Evolutionary conservation across 1,139 yeast species (phyloP), one percentile per base, ranked within the genome.

Genomic region (Hansenula anomala): DNA sequence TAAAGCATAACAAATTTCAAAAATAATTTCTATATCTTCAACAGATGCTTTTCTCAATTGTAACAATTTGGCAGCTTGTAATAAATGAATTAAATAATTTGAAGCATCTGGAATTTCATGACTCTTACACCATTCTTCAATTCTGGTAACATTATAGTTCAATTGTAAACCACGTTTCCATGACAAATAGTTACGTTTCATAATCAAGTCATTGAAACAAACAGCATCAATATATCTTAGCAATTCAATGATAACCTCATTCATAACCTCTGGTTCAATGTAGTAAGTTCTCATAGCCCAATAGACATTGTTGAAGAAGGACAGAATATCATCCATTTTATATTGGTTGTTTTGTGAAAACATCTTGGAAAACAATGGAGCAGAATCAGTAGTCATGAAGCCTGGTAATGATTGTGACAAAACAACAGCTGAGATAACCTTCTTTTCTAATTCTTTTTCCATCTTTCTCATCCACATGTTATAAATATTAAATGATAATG

Each of bases 131-230:
- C 98, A 94, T 67, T 94, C 99, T 63, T 90, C 97, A 54, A 94
- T 74, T 56, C 98, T 78, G 7, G 98, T 92, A 40, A 90, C 94
- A 61, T 94, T 94, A 67, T 94, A 94, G 61, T 90, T 92, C 65
- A 94, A 79, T 66, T 94, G 98, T 51, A 94, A 73, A 39, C 98
- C 98, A 59, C 98, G 82, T 70, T 92, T 92, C 98, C 98, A 94
- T 13, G 96, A 84, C 58, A 92, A 71, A 65, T 90, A 94, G 64
- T 84, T 85, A 61, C 97, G 79, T 68, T 96, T 81, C 96, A 92
- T 86, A 41, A 94, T 80, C 64, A 94, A 71, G 60, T 94, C 98
- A 60, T 94, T 94, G 73, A 94, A 94, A 65, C 97, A 89, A 51
- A 81, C 78, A 16, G 96, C 95, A 62, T 95, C 97, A 42, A 94